Evolutionary conservation across 2,329 filamentous ascomycete genomes (phyloP).

Genomic region (Pleurostoma richardsiae): DNA sequence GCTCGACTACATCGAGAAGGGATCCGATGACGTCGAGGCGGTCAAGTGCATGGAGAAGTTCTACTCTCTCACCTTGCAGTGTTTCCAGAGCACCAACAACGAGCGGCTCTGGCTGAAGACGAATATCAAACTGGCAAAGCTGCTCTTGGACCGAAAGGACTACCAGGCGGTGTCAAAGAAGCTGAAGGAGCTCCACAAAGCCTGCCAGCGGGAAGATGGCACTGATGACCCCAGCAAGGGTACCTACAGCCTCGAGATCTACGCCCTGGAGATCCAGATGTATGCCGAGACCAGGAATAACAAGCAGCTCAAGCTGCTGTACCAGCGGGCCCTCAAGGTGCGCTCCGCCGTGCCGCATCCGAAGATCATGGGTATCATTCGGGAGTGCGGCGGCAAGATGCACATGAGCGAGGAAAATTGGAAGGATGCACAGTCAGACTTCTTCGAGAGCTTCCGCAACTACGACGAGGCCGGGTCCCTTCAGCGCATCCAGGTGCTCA

Average conservation of each 20-base stretch:
- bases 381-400: slow-evolving; percentile 99
- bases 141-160: slow-evolving; percentile 88
- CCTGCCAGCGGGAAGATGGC: slow-evolving; percentile 84
- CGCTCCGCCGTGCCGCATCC: slow-evolving; percentile 97
- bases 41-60: slow-evolving; percentile 88
- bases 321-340: slow-evolving; percentile 85
- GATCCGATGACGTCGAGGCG: slow-evolving; percentile 64
- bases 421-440: slow-evolving; percentile 95
- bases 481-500: slow-evolving; percentile 93
- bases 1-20: slow-evolving; percentile 96
- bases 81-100: slow-evolving; percentile 96
- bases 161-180: slow-evolving; percentile 77
- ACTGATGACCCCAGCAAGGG: slow-evolving; percentile 90
- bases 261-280: slow-evolving; percentile 98
- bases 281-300: slow-evolving; percentile 95
- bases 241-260: slow-evolving; percentile 92
- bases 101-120: slow-evolving; percentile 97
- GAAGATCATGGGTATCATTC: slow-evolving; percentile 98
- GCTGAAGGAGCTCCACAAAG: slow-evolving; percentile 79
- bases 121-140: slow-evolving; percentile 90
- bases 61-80: slow-evolving; percentile 87
- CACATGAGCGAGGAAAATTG: slow-evolving; percentile 99
- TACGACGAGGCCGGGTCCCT: slow-evolving; percentile 97
- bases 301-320: slow-evolving; percentile 90
- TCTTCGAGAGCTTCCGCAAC: slow-evolving; percentile 98